Evolutionary conservation across 345 rosid species (phyloP).

Genomic region (Moringa oleifera): DNA sequence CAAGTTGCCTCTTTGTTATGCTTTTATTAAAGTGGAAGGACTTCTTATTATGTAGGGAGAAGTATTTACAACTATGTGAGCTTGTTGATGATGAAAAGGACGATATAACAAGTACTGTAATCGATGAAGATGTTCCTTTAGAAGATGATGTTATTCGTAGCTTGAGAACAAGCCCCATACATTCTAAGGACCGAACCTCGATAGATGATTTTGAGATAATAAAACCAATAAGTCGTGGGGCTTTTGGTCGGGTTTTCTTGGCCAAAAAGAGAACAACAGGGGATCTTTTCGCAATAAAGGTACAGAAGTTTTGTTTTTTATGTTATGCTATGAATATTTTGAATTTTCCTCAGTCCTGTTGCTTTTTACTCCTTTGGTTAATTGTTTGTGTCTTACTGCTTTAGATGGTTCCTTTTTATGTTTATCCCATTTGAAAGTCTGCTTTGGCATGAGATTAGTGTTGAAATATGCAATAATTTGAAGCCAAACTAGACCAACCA

Average conservation of each 20-base stretch:
- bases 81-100: conserved; percentile 86
- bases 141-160: conserved; percentile 97
- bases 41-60: conserved; percentile 60
- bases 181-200: conserved; percentile 85
- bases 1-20: conserved; percentile 11
- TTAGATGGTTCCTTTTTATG: neutral
- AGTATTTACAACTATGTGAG: conserved; percentile 92
- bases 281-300: conserved; percentile 98
- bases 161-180: conserved; percentile 92
- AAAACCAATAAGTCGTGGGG: conserved; percentile 99
- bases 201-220: conserved; percentile 99
- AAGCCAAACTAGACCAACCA: too few relatives aligned
- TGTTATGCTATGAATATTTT: neutral
- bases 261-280: conserved; percentile 98
- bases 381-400: neutral
- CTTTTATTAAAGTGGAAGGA: conserved; percentile 6
- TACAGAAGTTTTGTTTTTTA: conserved; percentile 18
- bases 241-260: conserved; percentile 97
- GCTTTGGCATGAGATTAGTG: neutral
- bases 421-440: neutral
- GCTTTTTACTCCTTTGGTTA: neutral
- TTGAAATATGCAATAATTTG: too few relatives aligned
- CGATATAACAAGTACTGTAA: conserved; percentile 78
- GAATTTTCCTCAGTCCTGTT: conserved; percentile 9
- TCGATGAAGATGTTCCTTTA: conserved; percentile 92